Evolutionary conservation across 2,329 filamentous ascomycete species (phyloP).

Genomic region (Knufia fluminis): DNA sequence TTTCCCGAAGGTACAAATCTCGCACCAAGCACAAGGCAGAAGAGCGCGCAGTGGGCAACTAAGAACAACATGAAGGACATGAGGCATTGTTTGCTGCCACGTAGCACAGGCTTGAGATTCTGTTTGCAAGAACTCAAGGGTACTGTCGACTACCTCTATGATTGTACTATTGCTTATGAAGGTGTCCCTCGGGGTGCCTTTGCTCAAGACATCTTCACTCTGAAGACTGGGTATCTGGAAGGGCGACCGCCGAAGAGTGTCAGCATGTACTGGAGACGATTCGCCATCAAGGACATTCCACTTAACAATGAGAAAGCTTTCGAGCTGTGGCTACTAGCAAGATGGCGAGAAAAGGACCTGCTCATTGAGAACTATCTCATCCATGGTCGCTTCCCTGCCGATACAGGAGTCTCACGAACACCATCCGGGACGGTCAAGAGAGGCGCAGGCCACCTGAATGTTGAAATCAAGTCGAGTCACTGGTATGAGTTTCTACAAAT

Average conservation of each 20-base stretch:
- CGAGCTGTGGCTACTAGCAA: conserved; percentile 65
- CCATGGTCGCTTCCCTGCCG: conserved; percentile 63
- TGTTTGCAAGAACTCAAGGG: conserved; percentile 66
- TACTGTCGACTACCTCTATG: conserved; percentile 74
- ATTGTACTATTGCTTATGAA: conserved; percentile 37
- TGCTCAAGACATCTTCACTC: conserved; percentile 70
- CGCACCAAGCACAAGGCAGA: conserved; percentile 58
- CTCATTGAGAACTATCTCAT: conserved; percentile 66
- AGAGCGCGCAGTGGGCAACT: conserved; percentile 65
- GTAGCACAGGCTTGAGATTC: conserved; percentile 72
- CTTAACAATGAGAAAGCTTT: conserved; percentile 59
- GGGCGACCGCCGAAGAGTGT: conserved; percentile 77
- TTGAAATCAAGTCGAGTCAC: conserved; percentile 25
- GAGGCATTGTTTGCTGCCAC: conserved; percentile 65
- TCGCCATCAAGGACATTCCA: conserved; percentile 64
- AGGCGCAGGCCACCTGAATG: conserved; percentile 26
- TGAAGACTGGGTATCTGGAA: conserved; percentile 70
- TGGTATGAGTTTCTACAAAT: conserved; percentile 29
- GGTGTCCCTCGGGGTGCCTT: conserved; percentile 48
- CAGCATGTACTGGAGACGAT: conserved; percentile 82
- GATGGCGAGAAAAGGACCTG: conserved; percentile 79
- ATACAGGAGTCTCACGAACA: conserved; percentile 44
- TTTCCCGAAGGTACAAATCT: conserved; percentile 85
- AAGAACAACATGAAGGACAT: conserved; percentile 65
- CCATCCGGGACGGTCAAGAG: conserved; percentile 29